Evolutionary conservation across 192 early-diverging fungal genomes (phyloP).

Genomic region (Diversispora epigaea): DNA sequence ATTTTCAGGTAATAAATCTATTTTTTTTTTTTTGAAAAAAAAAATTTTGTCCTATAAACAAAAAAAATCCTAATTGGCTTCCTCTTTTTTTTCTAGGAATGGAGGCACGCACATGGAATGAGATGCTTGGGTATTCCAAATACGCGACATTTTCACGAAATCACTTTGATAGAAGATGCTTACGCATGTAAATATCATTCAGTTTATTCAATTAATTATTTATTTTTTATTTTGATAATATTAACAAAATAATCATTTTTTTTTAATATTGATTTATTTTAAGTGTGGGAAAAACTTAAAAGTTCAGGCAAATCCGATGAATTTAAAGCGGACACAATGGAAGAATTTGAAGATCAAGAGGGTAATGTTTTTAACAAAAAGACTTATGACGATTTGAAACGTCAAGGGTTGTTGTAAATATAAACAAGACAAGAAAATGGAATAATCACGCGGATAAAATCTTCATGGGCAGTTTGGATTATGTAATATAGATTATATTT

Average conservation of each 20-base stretch:
- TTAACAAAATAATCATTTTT: neutral
- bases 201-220: neutral
- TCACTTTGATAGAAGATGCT: conserved; percentile 88
- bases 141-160: conserved; percentile 87
- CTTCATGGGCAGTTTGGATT: too few relatives aligned
- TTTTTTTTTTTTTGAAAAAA: neutral
- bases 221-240: neutral
- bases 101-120: conserved; percentile 94
- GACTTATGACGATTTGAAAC: conserved; percentile 81
- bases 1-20: conserved; percentile 63
- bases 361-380: conserved; percentile 89
- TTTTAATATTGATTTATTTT: neutral
- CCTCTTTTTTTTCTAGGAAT: conserved; percentile 53
- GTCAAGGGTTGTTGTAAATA: conserved; percentile 73
- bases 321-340: conserved; percentile 77
- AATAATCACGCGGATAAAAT: too few relatives aligned
- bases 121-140: conserved; percentile 89
- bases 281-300: conserved; percentile 88
- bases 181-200: conserved; percentile 65
- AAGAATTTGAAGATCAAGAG: conserved; percentile 85
- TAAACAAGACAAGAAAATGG: neutral
- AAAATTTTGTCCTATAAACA: neutral
- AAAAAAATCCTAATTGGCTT: neutral
- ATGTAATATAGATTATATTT: too few relatives aligned
- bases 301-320: conserved; percentile 59